Conservation (phyloP, 192 early-diverging fungal species). For the Phycomyces nitens region DNA sequence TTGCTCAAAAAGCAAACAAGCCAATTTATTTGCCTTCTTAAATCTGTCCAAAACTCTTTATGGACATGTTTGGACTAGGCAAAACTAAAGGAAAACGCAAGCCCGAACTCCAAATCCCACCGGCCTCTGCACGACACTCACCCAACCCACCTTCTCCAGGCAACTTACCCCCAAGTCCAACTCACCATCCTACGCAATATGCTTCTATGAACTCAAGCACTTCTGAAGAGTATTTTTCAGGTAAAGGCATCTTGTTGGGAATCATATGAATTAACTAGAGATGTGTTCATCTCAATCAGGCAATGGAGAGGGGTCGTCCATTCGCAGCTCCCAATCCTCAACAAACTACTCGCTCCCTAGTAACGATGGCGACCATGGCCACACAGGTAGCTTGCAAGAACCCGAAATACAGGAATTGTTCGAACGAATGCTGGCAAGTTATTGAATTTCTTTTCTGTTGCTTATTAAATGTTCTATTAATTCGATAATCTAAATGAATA, state of each 20-base stretch:
- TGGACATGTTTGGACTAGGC: constrained; percentile 32
- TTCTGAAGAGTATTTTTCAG: constrained; percentile 29
- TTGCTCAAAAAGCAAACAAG: constrained; percentile 1
- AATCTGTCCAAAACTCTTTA: background rate
- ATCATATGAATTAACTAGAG: constrained; percentile 4
- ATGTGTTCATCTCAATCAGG: constrained; percentile 1
- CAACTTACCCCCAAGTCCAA: constrained; percentile 6
- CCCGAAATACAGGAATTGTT: constrained; percentile 48
- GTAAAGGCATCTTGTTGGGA: constrained; percentile 9
- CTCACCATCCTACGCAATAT: background rate
- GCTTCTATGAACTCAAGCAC: constrained; percentile 3
- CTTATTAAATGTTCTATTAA: background rate
- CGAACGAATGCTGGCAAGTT: constrained; percentile 48
- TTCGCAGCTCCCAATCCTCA: constrained; percentile 37
- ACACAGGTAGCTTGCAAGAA: constrained; percentile 26
- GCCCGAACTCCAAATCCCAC: background rate
- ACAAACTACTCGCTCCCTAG: constrained; percentile 17
- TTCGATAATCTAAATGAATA: no score
- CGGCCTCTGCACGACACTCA: constrained; percentile 5
- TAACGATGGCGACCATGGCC: constrained; percentile 17
- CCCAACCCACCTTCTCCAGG: background rate
- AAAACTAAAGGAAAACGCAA: constrained; percentile 24
- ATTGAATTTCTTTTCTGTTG: background rate
- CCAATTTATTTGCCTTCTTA: background rate
- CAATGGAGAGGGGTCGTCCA: constrained; percentile 23